These are phyloP conservation scores for Kokia cookei DNA, from an alignment of 441 rosid genomes.

Conservation along the genomic window DNA sequence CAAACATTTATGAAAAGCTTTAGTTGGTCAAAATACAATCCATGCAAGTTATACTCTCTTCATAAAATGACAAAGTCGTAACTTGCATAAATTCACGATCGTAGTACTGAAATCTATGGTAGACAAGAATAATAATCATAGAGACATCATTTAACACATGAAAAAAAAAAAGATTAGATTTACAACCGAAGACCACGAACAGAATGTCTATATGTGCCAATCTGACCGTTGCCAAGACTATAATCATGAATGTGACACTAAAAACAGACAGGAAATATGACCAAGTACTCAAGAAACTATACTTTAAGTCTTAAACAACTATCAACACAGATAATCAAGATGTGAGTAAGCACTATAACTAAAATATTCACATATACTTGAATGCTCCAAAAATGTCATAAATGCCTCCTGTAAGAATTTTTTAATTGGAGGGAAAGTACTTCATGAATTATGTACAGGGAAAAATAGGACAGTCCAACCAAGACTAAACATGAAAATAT, in stretches of 20 bases:
- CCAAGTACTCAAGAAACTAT: not conserved
- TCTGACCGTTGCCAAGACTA: not conserved
- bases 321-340: not conserved
- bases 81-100: not conserved
- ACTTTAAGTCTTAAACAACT: not conserved
- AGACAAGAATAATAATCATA: not conserved
- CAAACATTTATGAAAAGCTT: not conserved
- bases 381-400: not conserved
- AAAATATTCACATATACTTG: not conserved
- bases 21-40: not conserved
- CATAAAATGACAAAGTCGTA: not conserved
- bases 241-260: not conserved
- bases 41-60: not conserved
- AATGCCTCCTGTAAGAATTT: not conserved
- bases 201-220: not conserved
- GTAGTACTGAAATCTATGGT: not conserved
- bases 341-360: not conserved
- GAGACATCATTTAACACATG: not conserved
- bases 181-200: not conserved
- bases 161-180: not conserved
- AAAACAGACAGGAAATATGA: not conserved
- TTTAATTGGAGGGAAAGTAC: not conserved
- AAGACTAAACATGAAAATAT: not conserved
- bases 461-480: not conserved
- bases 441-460: not conserved